These are phyloP conservation scores for Colletotrichum lupini DNA, from an alignment of 2,329 filamentous ascomycete genomes.

Conservation along the genomic window DNA sequence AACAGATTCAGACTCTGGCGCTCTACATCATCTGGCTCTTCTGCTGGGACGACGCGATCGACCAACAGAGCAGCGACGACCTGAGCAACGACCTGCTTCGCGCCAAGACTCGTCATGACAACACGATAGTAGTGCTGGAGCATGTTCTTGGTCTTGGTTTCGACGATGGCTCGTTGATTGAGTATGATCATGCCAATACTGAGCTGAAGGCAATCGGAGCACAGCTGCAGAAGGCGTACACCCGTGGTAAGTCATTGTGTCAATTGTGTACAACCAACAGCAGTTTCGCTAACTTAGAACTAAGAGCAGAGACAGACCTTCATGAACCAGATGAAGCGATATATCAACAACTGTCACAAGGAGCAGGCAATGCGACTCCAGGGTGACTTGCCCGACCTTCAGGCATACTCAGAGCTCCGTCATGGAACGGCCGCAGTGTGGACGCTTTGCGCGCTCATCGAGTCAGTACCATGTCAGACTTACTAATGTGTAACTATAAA, in stretches of 20 bases:
- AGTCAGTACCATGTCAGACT: conserved; percentile 29
- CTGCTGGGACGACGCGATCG: conserved; percentile 48
- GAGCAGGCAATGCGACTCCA: conserved; percentile 44
- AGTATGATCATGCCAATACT: conserved; percentile 39
- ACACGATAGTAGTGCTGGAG: conserved; percentile 38
- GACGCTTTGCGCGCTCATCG: conserved; percentile 42
- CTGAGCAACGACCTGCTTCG: conserved; percentile 40
- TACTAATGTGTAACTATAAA: background rate
- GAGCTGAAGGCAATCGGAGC: conserved; percentile 41
- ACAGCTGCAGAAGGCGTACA: conserved; percentile 21
- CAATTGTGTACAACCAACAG: no score
- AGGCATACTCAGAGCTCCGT: conserved; percentile 44
- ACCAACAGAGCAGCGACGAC: conserved; percentile 41
- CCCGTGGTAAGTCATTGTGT: background rate
- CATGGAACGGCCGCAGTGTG: conserved; percentile 42
- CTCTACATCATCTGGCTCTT: conserved; percentile 45
- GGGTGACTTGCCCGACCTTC: conserved; percentile 39
- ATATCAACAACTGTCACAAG: conserved; percentile 40
- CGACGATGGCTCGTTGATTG: background rate
- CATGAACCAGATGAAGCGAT: conserved; percentile 38
- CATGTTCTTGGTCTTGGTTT: conserved; percentile 36
- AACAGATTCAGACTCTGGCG: conserved; percentile 38
- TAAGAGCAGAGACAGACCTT: conserved; percentile 26
- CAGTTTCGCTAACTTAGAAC: background rate
- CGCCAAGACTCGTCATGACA: conserved; percentile 41